These are phyloP conservation scores for Colletotrichum limetticola DNA, from an alignment of 2,329 filamentous ascomycete species.

Conservation along the genomic window DNA sequence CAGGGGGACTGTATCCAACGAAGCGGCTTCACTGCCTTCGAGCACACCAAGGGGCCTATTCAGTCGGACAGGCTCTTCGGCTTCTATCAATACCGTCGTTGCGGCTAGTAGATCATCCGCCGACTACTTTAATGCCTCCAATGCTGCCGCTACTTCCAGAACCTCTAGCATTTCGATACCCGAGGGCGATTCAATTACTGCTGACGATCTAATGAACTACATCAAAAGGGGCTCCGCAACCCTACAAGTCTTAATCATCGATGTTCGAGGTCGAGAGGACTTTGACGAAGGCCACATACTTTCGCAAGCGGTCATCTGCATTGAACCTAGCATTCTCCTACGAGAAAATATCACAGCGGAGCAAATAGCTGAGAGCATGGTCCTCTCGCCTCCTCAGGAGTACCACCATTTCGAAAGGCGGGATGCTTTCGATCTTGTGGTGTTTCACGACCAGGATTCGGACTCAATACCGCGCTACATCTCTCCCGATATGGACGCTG, in stretches of 20 bases:
- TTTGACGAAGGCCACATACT: constrained; percentile 93
- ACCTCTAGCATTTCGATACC: constrained; percentile 50
- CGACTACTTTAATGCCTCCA: constrained; percentile 47
- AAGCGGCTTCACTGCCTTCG: constrained; percentile 72
- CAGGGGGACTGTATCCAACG: constrained; percentile 74
- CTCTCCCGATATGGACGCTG: constrained; percentile 52
- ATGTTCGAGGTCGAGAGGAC: constrained; percentile 81
- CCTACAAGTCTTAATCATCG: constrained; percentile 81
- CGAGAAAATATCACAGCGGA: constrained; percentile 73
- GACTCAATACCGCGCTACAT: constrained; percentile 55
- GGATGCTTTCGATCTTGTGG: constrained; percentile 84
- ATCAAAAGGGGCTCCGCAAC: constrained; percentile 60
- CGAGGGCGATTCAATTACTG: constrained; percentile 68
- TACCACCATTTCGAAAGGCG: constrained; percentile 77
- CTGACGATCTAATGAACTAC: constrained; percentile 77
- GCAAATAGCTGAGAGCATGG: constrained; percentile 73
- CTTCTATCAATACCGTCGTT: constrained; percentile 40
- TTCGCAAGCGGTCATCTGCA: constrained; percentile 84
- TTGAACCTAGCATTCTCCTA: constrained; percentile 81
- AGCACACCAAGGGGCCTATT: constrained; percentile 73
- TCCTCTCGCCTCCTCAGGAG: constrained; percentile 80
- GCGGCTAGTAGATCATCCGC: constrained; percentile 31
- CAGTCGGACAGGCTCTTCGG: constrained; percentile 55
- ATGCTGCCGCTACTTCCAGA: constrained; percentile 44
- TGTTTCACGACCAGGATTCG: constrained; percentile 86